Conservation (phyloP, 208 protist genomes). For the Leptomonas seymouri region DNA sequence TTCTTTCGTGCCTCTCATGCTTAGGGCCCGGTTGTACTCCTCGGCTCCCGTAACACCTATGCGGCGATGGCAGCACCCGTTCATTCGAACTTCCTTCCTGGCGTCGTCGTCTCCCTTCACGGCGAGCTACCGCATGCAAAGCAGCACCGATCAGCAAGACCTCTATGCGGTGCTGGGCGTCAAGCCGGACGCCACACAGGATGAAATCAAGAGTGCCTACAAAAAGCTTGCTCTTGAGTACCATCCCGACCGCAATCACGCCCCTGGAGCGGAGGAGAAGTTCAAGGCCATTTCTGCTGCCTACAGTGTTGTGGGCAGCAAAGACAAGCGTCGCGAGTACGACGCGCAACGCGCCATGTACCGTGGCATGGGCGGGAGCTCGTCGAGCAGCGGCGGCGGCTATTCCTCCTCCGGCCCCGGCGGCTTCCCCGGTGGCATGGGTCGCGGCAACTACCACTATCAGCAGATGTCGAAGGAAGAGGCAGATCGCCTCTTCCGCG, state of each 20-base stretch:
- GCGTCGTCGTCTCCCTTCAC: background rate
- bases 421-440: conserved; percentile 22
- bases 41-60: background rate
- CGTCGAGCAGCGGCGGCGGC: conserved; percentile 8
- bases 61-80: conserved; percentile 10
- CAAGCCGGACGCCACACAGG: conserved; percentile 61
- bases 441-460: conserved; percentile 42
- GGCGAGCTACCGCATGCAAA: conserved; percentile 7
- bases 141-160: conserved; percentile 38
- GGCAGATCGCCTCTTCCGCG: conserved; percentile 81
- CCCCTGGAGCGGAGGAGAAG: conserved; percentile 81
- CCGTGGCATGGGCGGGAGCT: conserved; percentile 28
- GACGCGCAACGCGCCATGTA: conserved; percentile 57
- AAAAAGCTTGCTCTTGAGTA: conserved; percentile 89
- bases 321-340: conserved; percentile 77
- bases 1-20: background rate
- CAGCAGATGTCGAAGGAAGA: conserved; percentile 90
- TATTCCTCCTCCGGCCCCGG: conserved; percentile 3
- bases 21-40: background rate
- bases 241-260: conserved; percentile 91
- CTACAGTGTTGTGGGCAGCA: conserved; percentile 84
- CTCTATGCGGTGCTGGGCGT: conserved; percentile 86
- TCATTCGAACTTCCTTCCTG: background rate
- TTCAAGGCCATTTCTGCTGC: conserved; percentile 89
- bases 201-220: conserved; percentile 93